A percentile compares a stretch with the other conserved stretches of the same genome.
Evolutionary conservation across 2,329 filamentous ascomycete species (phyloP).

Genomic region (Emergomyces pasteurianus): DNA sequence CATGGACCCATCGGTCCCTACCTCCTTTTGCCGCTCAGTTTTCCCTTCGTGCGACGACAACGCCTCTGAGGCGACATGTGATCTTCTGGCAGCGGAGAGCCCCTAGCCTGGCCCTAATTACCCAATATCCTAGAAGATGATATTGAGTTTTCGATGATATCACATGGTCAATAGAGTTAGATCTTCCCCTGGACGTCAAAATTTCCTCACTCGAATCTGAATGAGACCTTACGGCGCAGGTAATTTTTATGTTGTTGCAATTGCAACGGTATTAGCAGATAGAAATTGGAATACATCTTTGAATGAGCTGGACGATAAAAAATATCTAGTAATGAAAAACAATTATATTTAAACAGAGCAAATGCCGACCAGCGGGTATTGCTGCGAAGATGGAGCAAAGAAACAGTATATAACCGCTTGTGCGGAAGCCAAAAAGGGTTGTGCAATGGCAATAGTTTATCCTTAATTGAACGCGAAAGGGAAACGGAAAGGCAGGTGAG

Average conservation of each 20-base stretch:
- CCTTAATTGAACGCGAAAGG: no score
- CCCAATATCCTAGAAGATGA: neutral
- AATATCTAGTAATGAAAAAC: no score
- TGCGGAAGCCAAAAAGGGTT: no score
- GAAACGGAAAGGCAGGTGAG: no score
- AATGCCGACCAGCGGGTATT: no score
- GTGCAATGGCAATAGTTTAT: no score
- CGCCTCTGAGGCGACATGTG: neutral
- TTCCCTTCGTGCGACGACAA: neutral
- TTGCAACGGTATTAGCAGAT: no score
- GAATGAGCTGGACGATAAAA: no score
- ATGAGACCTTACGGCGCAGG: neutral
- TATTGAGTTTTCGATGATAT: neutral
- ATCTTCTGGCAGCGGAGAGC: neutral
- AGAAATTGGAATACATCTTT: no score
- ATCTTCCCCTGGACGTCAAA: neutral
- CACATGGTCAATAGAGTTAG: neutral
- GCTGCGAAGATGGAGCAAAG: no score
- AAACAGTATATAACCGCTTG: no score
- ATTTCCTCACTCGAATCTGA: neutral
- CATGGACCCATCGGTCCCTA: neutral
- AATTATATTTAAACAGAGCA: no score
- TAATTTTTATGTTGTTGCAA: neutral
- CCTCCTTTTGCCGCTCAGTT: neutral
- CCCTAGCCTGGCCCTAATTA: neutral